Conservation (phyloP, 2,329 filamentous ascomycete genomes). For the Ophidiomyces ophidiicola region DNA sequence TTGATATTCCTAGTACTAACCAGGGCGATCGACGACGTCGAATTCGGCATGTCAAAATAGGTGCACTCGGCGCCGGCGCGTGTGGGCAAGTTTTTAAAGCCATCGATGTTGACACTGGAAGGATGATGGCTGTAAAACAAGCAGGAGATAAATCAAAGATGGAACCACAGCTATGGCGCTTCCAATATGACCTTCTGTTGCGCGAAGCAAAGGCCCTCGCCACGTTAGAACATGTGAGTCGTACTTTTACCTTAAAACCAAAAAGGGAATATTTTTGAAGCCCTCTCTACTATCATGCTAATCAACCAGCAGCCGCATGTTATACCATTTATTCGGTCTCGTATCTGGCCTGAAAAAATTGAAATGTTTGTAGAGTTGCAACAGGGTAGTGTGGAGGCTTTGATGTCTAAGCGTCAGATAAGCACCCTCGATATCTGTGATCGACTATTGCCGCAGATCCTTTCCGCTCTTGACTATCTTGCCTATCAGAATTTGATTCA, state of each 20-base stretch:
- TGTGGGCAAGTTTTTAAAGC: slow-evolving; percentile 16
- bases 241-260: neutral
- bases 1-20: slow-evolving; percentile 5
- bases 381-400: slow-evolving; percentile 1
- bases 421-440: neutral
- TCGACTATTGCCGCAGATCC: slow-evolving; percentile 15
- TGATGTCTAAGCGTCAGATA: neutral
- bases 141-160: neutral
- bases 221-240: slow-evolving; percentile 1
- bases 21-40: slow-evolving; percentile 6
- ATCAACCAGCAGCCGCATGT: slow-evolving; percentile 1
- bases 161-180: neutral
- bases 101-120: slow-evolving; percentile 13
- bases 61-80: neutral
- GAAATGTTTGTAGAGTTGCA: slow-evolving; percentile 15
- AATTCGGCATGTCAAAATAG: slow-evolving; percentile 2
- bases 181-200: neutral
- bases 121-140: slow-evolving; percentile 14
- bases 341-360: neutral
- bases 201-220: slow-evolving; percentile 1
- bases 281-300: neutral
- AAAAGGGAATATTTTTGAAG: too few species aligned
- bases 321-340: slow-evolving; percentile 2
- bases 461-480: slow-evolving; percentile 18
- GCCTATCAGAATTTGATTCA: slow-evolving; percentile 14